A percentile compares a stretch with the other conserved stretches of the same genome.
Evolutionary conservation across 257 asterid species (phyloP).

Genomic region (Lycium barbarum): DNA sequence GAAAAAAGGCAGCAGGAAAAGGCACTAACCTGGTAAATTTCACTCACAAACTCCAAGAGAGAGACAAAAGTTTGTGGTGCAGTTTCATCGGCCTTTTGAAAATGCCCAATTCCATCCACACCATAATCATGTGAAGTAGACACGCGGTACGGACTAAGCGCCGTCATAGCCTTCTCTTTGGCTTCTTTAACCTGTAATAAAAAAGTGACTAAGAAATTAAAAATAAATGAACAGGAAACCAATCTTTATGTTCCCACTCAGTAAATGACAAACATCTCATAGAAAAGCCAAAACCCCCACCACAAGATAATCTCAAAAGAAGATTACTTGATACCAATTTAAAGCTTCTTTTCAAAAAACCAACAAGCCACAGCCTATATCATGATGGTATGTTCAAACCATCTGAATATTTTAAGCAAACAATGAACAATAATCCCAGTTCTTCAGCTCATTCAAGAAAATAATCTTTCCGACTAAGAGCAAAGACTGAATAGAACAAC

Average conservation of each 20-base stretch:
- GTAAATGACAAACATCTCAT: not conserved
- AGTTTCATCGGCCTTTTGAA: slow-evolving; percentile 59
- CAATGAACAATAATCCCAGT: slow-evolving; percentile 13
- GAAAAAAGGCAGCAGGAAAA: slow-evolving; percentile 30
- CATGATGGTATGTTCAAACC: not conserved
- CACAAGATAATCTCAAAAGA: slow-evolving; percentile 17
- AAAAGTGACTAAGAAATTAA: slow-evolving; percentile 26
- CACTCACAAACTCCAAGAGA: slow-evolving; percentile 93
- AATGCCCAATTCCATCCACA: slow-evolving; percentile 57
- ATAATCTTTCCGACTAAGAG: not conserved
- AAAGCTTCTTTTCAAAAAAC: not conserved
- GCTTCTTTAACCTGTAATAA: slow-evolving; percentile 82
- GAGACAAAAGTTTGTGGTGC: slow-evolving; percentile 77
- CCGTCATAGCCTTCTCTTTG: slow-evolving; percentile 86
- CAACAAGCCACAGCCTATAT: not conserved
- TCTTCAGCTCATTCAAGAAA: not conserved
- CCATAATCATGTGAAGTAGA: slow-evolving; percentile 58
- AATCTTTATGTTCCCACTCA: not conserved
- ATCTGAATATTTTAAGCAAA: not conserved
- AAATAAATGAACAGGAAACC: slow-evolving; percentile 23
- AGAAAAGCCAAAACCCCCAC: not conserved
- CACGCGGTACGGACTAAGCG: slow-evolving; percentile 71
- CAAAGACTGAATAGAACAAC: not conserved
- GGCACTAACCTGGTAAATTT: slow-evolving; percentile 80
- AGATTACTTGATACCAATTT: not conserved